A percentile compares a stretch with the other conserved stretches of the same genome.
These are phyloP conservation scores for Narthecium ossifragum DNA, from an alignment of 106 monocot species.

Conservation along the genomic window DNA sequence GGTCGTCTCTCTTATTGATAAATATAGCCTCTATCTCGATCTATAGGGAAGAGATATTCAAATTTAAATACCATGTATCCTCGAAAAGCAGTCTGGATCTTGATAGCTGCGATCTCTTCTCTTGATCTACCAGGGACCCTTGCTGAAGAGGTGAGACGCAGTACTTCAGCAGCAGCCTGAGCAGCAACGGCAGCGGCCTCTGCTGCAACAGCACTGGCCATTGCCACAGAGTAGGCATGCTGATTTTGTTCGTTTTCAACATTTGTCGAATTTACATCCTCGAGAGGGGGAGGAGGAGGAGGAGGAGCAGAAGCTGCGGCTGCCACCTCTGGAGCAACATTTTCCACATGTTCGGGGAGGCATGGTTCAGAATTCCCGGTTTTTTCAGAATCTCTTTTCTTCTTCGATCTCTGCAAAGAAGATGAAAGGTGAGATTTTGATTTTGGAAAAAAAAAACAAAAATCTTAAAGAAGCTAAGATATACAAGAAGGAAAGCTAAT, in stretches of 20 bases:
- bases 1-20: too few species aligned
- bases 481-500: neutral
- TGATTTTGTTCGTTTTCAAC: slow-evolving; percentile 37
- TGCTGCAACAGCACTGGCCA: slow-evolving; percentile 62
- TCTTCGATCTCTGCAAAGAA: slow-evolving; percentile 21
- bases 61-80: slow-evolving; percentile 68
- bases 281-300: slow-evolving; percentile 1
- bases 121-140: slow-evolving; percentile 24
- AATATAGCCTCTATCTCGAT: too few species aligned
- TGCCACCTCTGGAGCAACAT: slow-evolving; percentile 1
- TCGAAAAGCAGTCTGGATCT: slow-evolving; percentile 71
- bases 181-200: slow-evolving; percentile 78
- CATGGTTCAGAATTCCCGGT: slow-evolving; percentile 14
- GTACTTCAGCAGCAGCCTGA: slow-evolving; percentile 77
- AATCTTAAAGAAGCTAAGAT: neutral
- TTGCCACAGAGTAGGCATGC: slow-evolving; percentile 66
- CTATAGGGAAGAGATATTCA: too few species aligned
- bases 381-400: slow-evolving; percentile 38
- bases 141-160: slow-evolving; percentile 45
- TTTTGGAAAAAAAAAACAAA: neutral
- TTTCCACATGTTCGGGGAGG: too few species aligned
- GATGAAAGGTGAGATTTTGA: slow-evolving; percentile 10
- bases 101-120: slow-evolving; percentile 60
- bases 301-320: slow-evolving; percentile 9
- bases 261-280: slow-evolving; percentile 18